Evolutionary conservation across 768 basidiomycete species (phyloP).

Genomic region (Termitomyces sp.): DNA sequence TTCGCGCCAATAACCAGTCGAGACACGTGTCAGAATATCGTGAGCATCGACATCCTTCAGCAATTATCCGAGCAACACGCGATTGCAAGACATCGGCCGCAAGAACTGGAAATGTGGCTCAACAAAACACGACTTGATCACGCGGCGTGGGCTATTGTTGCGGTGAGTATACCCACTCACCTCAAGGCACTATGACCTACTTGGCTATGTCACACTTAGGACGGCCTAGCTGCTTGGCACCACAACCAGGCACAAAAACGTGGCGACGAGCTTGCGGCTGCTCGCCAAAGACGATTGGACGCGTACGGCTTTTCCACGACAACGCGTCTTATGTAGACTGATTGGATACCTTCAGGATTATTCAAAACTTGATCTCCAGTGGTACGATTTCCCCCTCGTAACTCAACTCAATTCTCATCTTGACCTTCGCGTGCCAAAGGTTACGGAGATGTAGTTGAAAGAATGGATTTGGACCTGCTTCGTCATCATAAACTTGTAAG

Average conservation of each 20-base stretch:
- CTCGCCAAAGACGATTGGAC: constrained; percentile 28
- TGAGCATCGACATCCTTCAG: constrained; percentile 11
- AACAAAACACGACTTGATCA: constrained; percentile 23
- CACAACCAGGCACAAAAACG: constrained; percentile 25
- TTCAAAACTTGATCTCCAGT: constrained; percentile 11
- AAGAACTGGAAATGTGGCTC: constrained; percentile 22
- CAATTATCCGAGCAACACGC: constrained; percentile 20
- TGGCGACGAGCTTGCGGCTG: constrained; percentile 28
- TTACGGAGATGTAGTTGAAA: constrained; percentile 30
- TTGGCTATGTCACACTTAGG: constrained; percentile 14
- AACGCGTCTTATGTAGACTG: background rate
- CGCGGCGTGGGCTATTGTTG: constrained; percentile 21
- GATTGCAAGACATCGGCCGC: constrained; percentile 14
- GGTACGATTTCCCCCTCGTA: constrained; percentile 5
- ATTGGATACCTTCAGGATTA: constrained; percentile 4
- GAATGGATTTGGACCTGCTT: constrained; percentile 14
- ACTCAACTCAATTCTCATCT: background rate
- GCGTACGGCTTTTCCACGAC: constrained; percentile 24
- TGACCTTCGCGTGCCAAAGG: constrained; percentile 20
- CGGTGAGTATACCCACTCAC: constrained; percentile 12
- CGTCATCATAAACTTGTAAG: constrained; percentile 29
- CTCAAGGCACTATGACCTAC: background rate
- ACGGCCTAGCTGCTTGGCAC: constrained; percentile 25
- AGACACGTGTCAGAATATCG: constrained; percentile 14
- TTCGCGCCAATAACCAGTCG: constrained; percentile 17